phyloP scores from a whole-genome alignment of 129 eudicot genomes.

The Chrysanthemum makinoi region DNA sequence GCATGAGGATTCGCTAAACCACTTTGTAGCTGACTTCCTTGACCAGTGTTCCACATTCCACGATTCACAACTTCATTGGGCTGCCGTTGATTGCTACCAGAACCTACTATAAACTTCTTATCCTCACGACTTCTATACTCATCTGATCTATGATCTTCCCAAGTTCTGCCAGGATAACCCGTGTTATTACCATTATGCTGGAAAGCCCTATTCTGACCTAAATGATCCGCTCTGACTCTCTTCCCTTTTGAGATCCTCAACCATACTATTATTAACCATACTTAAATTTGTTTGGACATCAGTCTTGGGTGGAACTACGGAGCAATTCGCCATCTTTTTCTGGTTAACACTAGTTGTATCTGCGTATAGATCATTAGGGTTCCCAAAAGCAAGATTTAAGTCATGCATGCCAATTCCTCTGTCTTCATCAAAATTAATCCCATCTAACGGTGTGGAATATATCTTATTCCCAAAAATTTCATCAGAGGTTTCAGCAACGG shows the following conservation, averaged over 20 bases:
- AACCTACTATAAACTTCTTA: conserved; percentile 52
- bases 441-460: conserved; percentile 31
- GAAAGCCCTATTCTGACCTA: conserved; percentile 31
- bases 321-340: conserved; percentile 34
- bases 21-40: conserved; percentile 46
- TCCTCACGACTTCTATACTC: conserved; percentile 44
- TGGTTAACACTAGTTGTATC: conserved; percentile 38
- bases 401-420: conserved; percentile 32
- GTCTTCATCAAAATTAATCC: conserved; percentile 40
- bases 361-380: conserved; percentile 35
- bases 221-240: conserved; percentile 22
- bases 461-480: conserved; percentile 35
- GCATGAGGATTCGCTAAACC: conserved; percentile 46
- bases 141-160: conserved; percentile 42
- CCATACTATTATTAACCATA: conserved; percentile 35
- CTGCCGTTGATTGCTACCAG: conserved; percentile 39
- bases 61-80: conserved; percentile 39
- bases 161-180: conserved; percentile 37
- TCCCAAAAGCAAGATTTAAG: conserved; percentile 59
- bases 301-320: conserved; percentile 29
- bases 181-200: conserved; percentile 38
- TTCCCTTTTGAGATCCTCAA: conserved; percentile 39
- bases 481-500: conserved; percentile 35
- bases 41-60: conserved; percentile 51
- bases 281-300: conserved; percentile 44